A percentile compares a stretch with the other conserved stretches of the same genome.
Conservation (phyloP, 495 filamentous ascomycete genomes). For the Trichoderma erinaceum region DNA sequence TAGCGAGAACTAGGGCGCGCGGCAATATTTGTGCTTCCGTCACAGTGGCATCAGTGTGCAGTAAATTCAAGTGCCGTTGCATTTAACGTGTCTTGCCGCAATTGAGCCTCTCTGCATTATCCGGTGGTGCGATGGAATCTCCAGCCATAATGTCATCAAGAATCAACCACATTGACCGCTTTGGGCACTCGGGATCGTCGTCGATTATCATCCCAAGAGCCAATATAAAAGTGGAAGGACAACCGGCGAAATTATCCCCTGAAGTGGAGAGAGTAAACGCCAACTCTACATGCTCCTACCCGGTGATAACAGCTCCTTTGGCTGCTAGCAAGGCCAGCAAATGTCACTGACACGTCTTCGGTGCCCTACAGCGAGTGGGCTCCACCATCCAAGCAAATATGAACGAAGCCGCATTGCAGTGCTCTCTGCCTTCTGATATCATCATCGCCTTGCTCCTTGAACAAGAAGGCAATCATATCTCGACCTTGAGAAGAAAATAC, state of each 20-base stretch:
- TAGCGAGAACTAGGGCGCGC: background rate
- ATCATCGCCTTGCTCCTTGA: too few species aligned
- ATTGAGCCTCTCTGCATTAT: background rate
- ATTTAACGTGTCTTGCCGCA: background rate
- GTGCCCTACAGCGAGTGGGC: too few species aligned
- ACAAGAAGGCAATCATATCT: too few species aligned
- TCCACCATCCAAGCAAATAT: too few species aligned
- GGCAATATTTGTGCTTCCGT: background rate
- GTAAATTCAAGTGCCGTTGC: background rate
- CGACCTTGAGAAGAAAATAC: too few species aligned
- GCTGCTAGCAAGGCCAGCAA: too few species aligned
- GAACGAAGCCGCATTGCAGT: too few species aligned
- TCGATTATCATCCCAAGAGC: background rate
- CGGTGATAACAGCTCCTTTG: too few species aligned
- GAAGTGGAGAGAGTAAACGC: too few species aligned
- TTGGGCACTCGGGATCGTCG: background rate
- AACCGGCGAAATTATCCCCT: background rate
- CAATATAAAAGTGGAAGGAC: background rate
- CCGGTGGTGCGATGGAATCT: background rate
- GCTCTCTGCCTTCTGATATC: too few species aligned
- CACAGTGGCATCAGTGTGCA: background rate
- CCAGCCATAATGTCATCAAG: background rate
- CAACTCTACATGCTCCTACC: too few species aligned
- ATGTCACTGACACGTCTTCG: too few species aligned
- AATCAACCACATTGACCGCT: background rate